Conservation (phyloP, 805 yeast genomes). For the Ogataea pignaliae region DNA sequence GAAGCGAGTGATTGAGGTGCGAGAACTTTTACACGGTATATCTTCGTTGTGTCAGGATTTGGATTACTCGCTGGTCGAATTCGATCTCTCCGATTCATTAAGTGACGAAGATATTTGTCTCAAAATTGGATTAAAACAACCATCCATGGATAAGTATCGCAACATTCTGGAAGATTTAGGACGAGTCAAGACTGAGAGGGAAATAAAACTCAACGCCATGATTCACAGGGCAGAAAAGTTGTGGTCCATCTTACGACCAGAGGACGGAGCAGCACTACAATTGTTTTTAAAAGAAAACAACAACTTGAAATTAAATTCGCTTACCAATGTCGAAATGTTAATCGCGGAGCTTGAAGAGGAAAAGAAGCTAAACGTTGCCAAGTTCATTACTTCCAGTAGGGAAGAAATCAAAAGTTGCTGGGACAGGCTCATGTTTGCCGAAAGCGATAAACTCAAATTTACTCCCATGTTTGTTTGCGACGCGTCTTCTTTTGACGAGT, state of each 20-base stretch:
- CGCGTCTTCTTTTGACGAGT: slow-evolving; percentile 46
- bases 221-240: slow-evolving; percentile 32
- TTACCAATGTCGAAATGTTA: slow-evolving; percentile 53
- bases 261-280: slow-evolving; percentile 22
- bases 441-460: slow-evolving; percentile 46
- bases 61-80: slow-evolving; percentile 2
- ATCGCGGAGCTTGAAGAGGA: slow-evolving; percentile 51
- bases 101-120: slow-evolving; percentile 15
- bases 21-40: slow-evolving; percentile 4
- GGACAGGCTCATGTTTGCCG: slow-evolving; percentile 56
- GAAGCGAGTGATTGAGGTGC: slow-evolving; percentile 18
- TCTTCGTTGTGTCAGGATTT: slow-evolving; percentile 6
- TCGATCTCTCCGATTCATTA: slow-evolving; percentile 6
- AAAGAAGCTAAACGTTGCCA: slow-evolving; percentile 61
- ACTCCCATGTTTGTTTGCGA: slow-evolving; percentile 36
- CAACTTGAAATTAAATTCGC: slow-evolving; percentile 41
- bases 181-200: slow-evolving; percentile 33
- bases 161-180: slow-evolving; percentile 18
- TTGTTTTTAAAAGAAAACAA: slow-evolving; percentile 38
- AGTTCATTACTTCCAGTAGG: slow-evolving; percentile 62
- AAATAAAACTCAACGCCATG: slow-evolving; percentile 32
- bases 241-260: slow-evolving; percentile 42
- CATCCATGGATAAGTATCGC: slow-evolving; percentile 11
- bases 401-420: slow-evolving; percentile 56
- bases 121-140: slow-evolving; percentile 22